Percentiles rank a stretch among this genome's conserved stretches.
Evolutionary conservation across 768 basidiomycete species (phyloP).

Genomic region (Daedalea quercina): DNA sequence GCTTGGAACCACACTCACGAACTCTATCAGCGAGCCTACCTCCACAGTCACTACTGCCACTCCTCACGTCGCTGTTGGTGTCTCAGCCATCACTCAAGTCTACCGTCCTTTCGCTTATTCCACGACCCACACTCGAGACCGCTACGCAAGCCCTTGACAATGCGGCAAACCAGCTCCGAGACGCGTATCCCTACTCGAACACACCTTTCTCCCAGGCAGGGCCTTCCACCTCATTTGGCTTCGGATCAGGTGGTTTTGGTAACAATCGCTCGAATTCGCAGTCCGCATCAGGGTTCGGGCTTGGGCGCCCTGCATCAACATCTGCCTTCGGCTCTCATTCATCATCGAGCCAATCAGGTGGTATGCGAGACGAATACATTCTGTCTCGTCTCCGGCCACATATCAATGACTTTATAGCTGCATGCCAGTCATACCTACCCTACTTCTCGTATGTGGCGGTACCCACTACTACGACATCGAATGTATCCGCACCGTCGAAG

Average conservation of each 20-base stretch:
- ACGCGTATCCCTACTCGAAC: constrained; percentile 80
- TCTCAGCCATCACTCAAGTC: constrained; percentile 68
- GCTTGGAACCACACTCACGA: neutral
- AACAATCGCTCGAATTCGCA: neutral
- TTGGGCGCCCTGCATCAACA: constrained; percentile 10
- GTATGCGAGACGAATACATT: constrained; percentile 81
- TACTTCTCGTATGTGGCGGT: constrained; percentile 65
- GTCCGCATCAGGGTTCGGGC: constrained; percentile 17
- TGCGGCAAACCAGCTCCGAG: constrained; percentile 67
- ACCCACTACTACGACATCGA: constrained; percentile 21
- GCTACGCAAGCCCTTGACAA: constrained; percentile 62
- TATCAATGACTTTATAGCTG: constrained; percentile 70
- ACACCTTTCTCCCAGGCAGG: constrained; percentile 26
- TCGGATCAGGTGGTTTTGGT: constrained; percentile 13
- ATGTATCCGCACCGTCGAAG: constrained; percentile 22
- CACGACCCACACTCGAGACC: constrained; percentile 75
- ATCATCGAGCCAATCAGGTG: constrained; percentile 18
- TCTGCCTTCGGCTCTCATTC: constrained; percentile 4
- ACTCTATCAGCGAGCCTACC: constrained; percentile 62
- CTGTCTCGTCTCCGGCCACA: constrained; percentile 68
- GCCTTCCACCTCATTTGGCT: constrained; percentile 27
- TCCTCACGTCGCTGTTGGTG: constrained; percentile 62
- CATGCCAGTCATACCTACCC: constrained; percentile 75
- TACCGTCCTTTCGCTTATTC: constrained; percentile 68
- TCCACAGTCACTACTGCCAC: constrained; percentile 65